phyloP scores from a whole-genome alignment of 345 rosid genomes.

The Noccaea caerulescens region DNA sequence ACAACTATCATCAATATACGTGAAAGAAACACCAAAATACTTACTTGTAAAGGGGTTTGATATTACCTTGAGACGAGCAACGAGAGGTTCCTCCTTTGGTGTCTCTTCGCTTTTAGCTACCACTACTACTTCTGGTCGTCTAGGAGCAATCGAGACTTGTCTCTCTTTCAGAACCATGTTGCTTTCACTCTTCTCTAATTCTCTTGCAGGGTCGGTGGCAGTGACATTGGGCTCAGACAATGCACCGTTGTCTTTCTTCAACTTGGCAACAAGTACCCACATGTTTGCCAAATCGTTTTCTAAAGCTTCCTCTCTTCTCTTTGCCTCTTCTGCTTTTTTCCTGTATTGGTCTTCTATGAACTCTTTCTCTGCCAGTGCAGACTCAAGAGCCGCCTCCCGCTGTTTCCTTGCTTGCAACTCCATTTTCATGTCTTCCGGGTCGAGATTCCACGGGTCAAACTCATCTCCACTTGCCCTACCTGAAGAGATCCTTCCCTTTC shows the following conservation, averaged over 20 bases:
- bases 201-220: conserved; percentile 47
- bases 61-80: conserved; percentile 81
- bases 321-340: conserved; percentile 84
- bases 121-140: conserved; percentile 48
- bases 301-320: conserved; percentile 85
- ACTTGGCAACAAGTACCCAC: conserved; percentile 99
- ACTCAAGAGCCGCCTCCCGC: conserved; percentile 80
- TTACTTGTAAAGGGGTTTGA: too few relatives aligned
- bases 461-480: conserved; percentile 72
- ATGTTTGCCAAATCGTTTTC: conserved; percentile 97
- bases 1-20: conserved; percentile 1
- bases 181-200: conserved; percentile 40
- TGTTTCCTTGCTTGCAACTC: conserved; percentile 94
- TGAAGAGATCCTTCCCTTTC: conserved; percentile 73
- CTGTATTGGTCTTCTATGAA: conserved; percentile 80
- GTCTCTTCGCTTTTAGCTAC: conserved; percentile 50
- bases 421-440: conserved; percentile 74
- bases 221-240: conserved; percentile 48
- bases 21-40: background rate
- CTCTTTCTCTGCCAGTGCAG: conserved; percentile 86
- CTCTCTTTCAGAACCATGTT: conserved; percentile 57
- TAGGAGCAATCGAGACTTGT: conserved; percentile 51
- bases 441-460: conserved; percentile 83
- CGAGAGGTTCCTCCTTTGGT: conserved; percentile 84
- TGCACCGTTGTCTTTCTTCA: conserved; percentile 76